phyloP scores from a whole-genome alignment of 371 early-diverging fungal species.

The Nosema muscidifuracis region DNA sequence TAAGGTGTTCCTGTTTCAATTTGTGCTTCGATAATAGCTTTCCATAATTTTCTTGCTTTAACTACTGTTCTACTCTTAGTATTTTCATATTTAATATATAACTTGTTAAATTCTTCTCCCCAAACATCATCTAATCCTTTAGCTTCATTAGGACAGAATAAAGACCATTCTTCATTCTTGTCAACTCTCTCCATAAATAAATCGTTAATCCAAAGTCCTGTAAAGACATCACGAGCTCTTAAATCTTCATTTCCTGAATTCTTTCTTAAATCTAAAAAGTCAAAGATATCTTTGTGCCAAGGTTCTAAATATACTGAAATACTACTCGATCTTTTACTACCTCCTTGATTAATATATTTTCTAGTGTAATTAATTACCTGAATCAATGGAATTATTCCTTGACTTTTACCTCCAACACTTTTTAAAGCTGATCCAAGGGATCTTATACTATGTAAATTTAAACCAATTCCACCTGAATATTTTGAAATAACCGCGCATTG shows the following conservation, averaged over 20 bases:
- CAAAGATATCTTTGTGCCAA: slow-evolving; percentile 96
- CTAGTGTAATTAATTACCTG: slow-evolving; percentile 94
- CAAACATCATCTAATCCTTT: slow-evolving; percentile 80
- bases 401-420: slow-evolving; percentile 89
- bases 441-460: slow-evolving; percentile 83
- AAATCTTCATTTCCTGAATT: slow-evolving; percentile 95
- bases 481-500: slow-evolving; percentile 93
- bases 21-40: slow-evolving; percentile 88
- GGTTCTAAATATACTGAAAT: slow-evolving; percentile 97
- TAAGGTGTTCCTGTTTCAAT: slow-evolving; percentile 97
- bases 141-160: slow-evolving; percentile 93
- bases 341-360: slow-evolving; percentile 95
- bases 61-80: slow-evolving; percentile 66
- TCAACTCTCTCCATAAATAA: slow-evolving; percentile 96
- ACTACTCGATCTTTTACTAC: slow-evolving; percentile 94
- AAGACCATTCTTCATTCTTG: slow-evolving; percentile 80
- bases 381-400: slow-evolving; percentile 93
- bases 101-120: slow-evolving; percentile 81
- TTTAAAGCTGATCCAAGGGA: slow-evolving; percentile 87
- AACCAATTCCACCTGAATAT: slow-evolving; percentile 91
- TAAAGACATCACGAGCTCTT: slow-evolving; percentile 90
- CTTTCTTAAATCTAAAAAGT: slow-evolving; percentile 90
- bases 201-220: slow-evolving; percentile 96
- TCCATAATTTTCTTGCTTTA: slow-evolving; percentile 93
- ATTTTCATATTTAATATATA: slow-evolving; percentile 83